Evolutionary conservation across 306 rosid genomes (phyloP), one percentile per base, ranked within the genome.

Genomic region (Fragaria iinumae): DNA sequence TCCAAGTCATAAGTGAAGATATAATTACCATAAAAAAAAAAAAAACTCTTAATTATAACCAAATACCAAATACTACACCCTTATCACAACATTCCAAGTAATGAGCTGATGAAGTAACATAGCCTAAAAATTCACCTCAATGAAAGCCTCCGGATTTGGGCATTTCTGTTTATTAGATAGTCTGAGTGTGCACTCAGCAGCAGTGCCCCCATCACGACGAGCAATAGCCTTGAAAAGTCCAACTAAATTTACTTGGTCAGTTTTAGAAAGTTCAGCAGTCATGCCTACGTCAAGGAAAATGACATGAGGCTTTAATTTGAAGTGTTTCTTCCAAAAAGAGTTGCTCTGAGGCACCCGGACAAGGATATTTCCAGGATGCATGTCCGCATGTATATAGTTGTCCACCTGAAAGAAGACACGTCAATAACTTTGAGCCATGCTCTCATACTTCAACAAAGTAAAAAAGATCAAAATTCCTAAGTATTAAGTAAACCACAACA

Each of bases 341-440:
- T 87, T 91, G 83, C 77, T 85, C 71, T 71, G 88, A 80, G 91
- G 41, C 72, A 91, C 89, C 68, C 99, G 93, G 71, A 95, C 99
- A 75, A 95, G 97, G 90, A 95, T 92, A 84, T 95, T 95, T 86
- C 99, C 99, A 77, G 99, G 99, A 91, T 95, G 99, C 99, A 95
- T 95, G 82, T 95, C 99, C 44, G 99, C 99, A 79, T 95, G 99
- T 76, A 95, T 91, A 86, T 92, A 95, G 90, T 95, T 95, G 92
- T 95, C 99, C 88, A 95, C 99, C 99, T 95, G 96, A 83, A 90
- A 86, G 82, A 79, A 87, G 77, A 82, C 79, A 82, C 34, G 29
- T 38, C 63, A 70, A 68, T 66, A 43, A 71, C 63, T 80, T 75
- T 56, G 85, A 83, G 68, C 43, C 84, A 84, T 13, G 18, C 38